Percentiles rank a stretch among this genome's conserved stretches.
These are phyloP conservation scores for Eutypella sp. DNA, from an alignment of 2,329 filamentous ascomycete species.

Conservation along the genomic window DNA sequence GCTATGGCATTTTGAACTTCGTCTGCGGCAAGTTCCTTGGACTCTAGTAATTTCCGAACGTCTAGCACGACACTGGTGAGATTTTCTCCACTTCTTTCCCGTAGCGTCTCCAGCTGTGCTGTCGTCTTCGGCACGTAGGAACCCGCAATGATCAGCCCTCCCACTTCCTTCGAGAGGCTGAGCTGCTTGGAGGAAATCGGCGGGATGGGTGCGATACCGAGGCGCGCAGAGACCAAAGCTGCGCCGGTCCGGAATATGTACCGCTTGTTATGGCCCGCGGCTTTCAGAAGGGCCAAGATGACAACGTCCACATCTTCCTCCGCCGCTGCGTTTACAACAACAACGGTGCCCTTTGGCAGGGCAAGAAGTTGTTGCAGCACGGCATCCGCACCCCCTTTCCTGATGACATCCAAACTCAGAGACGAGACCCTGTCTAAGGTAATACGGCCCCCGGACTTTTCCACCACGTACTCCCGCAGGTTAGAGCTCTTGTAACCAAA, in stretches of 20 bases:
- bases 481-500: slow-evolving; percentile 54
- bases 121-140: slow-evolving; percentile 58
- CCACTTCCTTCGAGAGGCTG: slow-evolving; percentile 30
- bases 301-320: slow-evolving; percentile 53
- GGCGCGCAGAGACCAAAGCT: slow-evolving; percentile 40
- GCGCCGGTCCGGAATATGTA: slow-evolving; percentile 37
- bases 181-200: slow-evolving; percentile 45
- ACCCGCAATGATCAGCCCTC: slow-evolving; percentile 51
- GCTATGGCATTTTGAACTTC: slow-evolving; percentile 27
- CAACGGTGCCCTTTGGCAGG: slow-evolving; percentile 32
- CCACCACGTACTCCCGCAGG: slow-evolving; percentile 46
- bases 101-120: slow-evolving; percentile 42
- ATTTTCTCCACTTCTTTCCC: slow-evolving; percentile 30
- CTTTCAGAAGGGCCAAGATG: slow-evolving; percentile 40
- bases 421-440: slow-evolving; percentile 33
- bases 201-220: slow-evolving; percentile 47
- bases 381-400: slow-evolving; percentile 36
- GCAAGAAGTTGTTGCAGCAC: slow-evolving; percentile 36
- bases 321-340: slow-evolving; percentile 48
- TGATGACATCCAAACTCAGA: slow-evolving; percentile 43
- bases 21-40: slow-evolving; percentile 23
- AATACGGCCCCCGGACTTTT: slow-evolving; percentile 45
- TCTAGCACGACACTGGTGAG: slow-evolving; percentile 42
- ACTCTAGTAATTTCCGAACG: slow-evolving; percentile 42
- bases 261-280: slow-evolving; percentile 25